phyloP scores from a whole-genome alignment of 306 rosid genomes.

The Glycine latifolia region DNA sequence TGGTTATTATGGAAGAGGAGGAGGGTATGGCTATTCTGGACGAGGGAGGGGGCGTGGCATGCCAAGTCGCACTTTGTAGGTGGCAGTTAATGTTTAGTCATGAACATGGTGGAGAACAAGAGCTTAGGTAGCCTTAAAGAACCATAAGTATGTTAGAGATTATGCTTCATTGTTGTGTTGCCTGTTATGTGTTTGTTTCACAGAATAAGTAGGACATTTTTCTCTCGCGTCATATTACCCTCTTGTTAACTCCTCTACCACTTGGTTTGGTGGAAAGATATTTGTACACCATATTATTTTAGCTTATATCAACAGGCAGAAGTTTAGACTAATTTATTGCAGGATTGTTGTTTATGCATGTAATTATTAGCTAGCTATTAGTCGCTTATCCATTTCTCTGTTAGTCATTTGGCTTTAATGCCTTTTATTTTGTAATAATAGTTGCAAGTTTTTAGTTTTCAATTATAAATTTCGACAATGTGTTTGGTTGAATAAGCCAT shows the following conservation, averaged over 20 bases:
- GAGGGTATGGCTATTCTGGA: conserved; percentile 63
- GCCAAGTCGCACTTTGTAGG: conserved; percentile 55
- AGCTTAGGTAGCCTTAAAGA: conserved; percentile 36
- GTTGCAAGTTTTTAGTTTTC: not conserved
- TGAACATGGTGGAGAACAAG: conserved; percentile 22
- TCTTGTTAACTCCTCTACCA: too few relatives aligned
- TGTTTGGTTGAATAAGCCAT: too few relatives aligned
- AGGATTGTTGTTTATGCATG: not conserved
- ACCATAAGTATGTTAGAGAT: conserved; percentile 40
- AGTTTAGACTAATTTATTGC: conserved; percentile 36
- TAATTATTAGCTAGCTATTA: not conserved
- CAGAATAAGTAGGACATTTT: too few relatives aligned
- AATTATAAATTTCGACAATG: too few relatives aligned
- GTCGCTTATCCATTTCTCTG: not conserved
- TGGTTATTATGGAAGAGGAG: conserved; percentile 80
- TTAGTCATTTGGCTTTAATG: not conserved
- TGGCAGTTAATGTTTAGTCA: not conserved
- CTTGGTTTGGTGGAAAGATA: too few relatives aligned
- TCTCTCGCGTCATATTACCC: too few relatives aligned
- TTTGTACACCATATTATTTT: not conserved
- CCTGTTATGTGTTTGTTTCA: too few relatives aligned
- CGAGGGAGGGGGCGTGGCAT: conserved; percentile 80
- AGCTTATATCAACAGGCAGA: not conserved
- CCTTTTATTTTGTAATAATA: too few relatives aligned
- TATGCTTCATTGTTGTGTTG: conserved; percentile 5